Base-by-base conservation (phyloP, 192 early-diverging fungal genomes). In the Linnemannia exigua region DNA sequence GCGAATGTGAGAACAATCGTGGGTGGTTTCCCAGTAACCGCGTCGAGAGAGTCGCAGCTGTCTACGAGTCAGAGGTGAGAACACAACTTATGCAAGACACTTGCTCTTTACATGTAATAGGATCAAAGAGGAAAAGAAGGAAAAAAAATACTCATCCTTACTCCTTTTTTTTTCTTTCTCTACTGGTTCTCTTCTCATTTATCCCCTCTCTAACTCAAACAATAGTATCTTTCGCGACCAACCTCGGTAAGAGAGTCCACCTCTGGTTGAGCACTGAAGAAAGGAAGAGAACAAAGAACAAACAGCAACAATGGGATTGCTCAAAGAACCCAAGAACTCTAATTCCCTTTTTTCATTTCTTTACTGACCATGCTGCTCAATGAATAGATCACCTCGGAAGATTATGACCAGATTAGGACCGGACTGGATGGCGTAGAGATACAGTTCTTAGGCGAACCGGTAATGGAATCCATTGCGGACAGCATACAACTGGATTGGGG, bases 381-480 rank as follows among this genome's bases (percentile, higher is more conserved):
- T 47, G 22, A 25, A 70, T 71, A 86, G 84, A 86, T 86, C 36
- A 86, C 84, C 22, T 86, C 84, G n/a, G 84, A 86, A 58, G 84
- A 86, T 61, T 86, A 86, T 69, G 84, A 86, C 37, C 84, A 86
- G 51, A 86, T 86, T 36, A 79, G 84, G 74, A 79, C 84, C 8
- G 84, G 84, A 68, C 69, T 86, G 35, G 84, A 86, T 66, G 79
- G 79, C 12, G 84, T 86, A 9, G 84, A 86, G 71, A 86, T 75
- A 22, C 84, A 86, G 70, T 86, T 86, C 75, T 46, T 86, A 66
- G 84, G 84, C n/a, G 84, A 86, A 38, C 84, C 84, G 0, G 69
- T 77, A 41, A 52, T 54, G 48, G 80, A 75, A 46, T 66, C 70
- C 58, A 37, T 75, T 67, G 48, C 70, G 67, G 80, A 81, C 44